Evolutionary conservation across 192 early-diverging fungal species (phyloP), one percentile per base, ranked within the genome.

Genomic region (Rhizoclosmatium globosum): DNA sequence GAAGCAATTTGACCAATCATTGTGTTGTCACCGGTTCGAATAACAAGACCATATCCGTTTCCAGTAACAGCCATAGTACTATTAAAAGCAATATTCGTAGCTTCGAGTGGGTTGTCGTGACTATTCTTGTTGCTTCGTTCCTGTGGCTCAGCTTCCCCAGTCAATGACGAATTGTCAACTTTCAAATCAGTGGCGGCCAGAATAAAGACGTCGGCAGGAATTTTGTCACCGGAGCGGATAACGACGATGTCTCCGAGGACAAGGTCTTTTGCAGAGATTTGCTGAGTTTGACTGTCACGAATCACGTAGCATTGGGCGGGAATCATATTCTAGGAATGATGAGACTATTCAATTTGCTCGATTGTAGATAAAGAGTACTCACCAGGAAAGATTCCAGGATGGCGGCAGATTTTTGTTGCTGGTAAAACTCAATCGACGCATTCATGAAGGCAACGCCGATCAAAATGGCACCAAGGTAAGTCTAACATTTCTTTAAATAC

Each of bases 361-460:
- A 17, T 19, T 68, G 45, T 68, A 6, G 4, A 17, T 0, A 46
- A 11, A 42, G 38, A 39, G 4, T 95, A 87, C 82, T 4, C 75
- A 87, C 86, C 82, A 96, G 79, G 87, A 97, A 94, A 4, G 95
- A 95, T 47, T 95, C 94, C 58, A 97, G 83, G 61, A 96, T 92
- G 45, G 94, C 93, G 39, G 92, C 91, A 42, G 93, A 93, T 85
- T 99, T 97, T 85, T 93, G 94, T 67, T 71, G 84, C 85, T 71
- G 69, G n/a, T 41, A 48, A 56, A 71, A 71, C 69, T 71, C 69
- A 42, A 71, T 71, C n/a, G 39, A 1, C 4, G 69, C 69, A 2
- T 71, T 71, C 7, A 19, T 17, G 11, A 57, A 11, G 0, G 69
- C 69, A 38, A 71, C 69, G 31, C 13, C 39, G 13, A 71, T 4